These are phyloP conservation scores for Rheum nobile DNA, from an alignment of 148 eudicot species.

Conservation along the genomic window DNA sequence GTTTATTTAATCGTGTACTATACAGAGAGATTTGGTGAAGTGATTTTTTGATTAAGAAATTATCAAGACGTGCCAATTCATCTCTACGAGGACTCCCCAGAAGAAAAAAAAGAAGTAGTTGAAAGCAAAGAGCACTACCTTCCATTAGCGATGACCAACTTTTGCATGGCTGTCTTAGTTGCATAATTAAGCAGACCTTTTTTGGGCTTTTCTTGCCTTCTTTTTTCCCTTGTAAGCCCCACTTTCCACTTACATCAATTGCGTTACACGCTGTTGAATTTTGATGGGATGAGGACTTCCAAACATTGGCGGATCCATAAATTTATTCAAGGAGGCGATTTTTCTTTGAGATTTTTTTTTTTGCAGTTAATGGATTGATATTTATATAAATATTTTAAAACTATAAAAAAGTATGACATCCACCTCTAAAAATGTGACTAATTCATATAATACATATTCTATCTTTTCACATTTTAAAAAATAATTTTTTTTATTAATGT, in stretches of 20 bases:
- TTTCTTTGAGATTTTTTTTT: no score
- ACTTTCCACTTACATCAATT: constrained; percentile 2
- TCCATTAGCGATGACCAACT: constrained; percentile 1
- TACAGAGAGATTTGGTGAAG: constrained; percentile 1
- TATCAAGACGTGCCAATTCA: constrained; percentile 1
- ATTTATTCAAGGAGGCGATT: no score
- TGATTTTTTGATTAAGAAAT: neutral
- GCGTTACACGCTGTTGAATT: constrained; percentile 1
- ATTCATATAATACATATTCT: no score
- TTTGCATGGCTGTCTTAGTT: constrained; percentile 1
- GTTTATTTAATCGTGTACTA: neutral
- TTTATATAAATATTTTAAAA: no score
- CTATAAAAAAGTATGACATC: no score
- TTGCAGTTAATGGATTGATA: no score
- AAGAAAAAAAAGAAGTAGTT: neutral
- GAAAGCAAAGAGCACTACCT: neutral
- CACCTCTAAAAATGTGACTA: no score
- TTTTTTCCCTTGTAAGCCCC: neutral
- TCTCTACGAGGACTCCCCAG: neutral
- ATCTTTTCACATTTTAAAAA: no score
- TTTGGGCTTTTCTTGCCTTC: neutral
- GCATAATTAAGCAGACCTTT: neutral
- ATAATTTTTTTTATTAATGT: no score
- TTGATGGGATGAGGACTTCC: neutral
- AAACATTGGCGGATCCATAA: no score